Conservation (phyloP, 805 yeast species). For the Schizosaccharomyces cryophilus region DNA sequence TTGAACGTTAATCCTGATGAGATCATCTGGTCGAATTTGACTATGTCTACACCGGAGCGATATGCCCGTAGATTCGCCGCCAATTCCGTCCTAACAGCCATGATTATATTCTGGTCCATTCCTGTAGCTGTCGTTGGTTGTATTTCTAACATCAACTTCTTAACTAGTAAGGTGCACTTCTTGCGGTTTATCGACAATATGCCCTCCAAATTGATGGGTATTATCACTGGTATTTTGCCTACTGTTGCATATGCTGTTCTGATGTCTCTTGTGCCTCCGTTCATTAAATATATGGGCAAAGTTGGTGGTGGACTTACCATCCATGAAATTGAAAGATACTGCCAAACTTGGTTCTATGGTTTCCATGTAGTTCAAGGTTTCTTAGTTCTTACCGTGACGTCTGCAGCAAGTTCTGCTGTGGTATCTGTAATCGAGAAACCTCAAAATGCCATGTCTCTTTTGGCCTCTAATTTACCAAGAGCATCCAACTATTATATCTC, state of each 20-base stretch:
- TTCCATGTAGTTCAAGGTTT: conserved; percentile 82
- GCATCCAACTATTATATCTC: conserved; percentile 77
- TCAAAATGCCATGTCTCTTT: conserved; percentile 39
- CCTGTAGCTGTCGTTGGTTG: conserved; percentile 96
- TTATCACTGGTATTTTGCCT: conserved; percentile 73
- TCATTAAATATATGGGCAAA: conserved; percentile 54
- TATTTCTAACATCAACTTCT: conserved; percentile 60
- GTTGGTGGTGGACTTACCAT: conserved; percentile 45
- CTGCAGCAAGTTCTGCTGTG: conserved; percentile 58
- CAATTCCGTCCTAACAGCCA: conserved; percentile 29
- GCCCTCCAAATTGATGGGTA: conserved; percentile 35
- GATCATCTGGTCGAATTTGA: conserved; percentile 61
- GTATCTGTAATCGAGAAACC: conserved; percentile 52
- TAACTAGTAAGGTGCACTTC: conserved; percentile 49
- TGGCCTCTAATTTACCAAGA: conserved; percentile 60
- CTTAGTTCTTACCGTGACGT: conserved; percentile 57
- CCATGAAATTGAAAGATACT: conserved; percentile 52
- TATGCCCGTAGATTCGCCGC: conserved; percentile 30
- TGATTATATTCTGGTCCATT: conserved; percentile 78
- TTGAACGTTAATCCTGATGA: conserved; percentile 61
- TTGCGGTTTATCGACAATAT: conserved; percentile 50
- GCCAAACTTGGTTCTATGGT: conserved; percentile 73
- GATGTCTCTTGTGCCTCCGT: conserved; percentile 69
- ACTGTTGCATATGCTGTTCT: conserved; percentile 54
- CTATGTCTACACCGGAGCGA: conserved; percentile 29